phyloP scores from a whole-genome alignment of 2,329 filamentous ascomycete genomes.

The Aspergillus fischeri region DNA sequence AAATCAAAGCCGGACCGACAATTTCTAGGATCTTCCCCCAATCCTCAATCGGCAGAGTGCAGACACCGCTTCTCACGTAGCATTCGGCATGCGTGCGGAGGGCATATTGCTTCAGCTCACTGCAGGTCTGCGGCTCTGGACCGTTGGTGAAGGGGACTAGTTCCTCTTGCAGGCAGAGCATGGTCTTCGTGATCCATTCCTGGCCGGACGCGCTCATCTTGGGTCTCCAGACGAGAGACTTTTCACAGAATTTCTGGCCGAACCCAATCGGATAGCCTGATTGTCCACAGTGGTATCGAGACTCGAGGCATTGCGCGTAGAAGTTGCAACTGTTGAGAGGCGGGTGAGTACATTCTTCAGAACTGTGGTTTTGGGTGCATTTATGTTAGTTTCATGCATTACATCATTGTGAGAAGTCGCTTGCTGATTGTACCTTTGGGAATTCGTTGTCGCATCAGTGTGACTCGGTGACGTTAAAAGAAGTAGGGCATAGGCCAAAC shows the following conservation, averaged over 20 bases:
- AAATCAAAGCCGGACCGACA: conserved; percentile 4
- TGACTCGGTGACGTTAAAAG: neutral
- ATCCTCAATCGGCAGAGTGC: conserved; percentile 14
- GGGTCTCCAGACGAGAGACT: conserved; percentile 12
- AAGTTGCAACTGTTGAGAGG: conserved; percentile 23
- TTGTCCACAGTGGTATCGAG: conserved; percentile 18
- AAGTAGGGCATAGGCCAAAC: neutral
- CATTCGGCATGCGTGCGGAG: conserved; percentile 19
- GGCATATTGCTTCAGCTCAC: conserved; percentile 14
- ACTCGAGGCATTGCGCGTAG: conserved; percentile 22
- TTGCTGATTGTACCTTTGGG: neutral
- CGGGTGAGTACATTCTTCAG: conserved; percentile 1
- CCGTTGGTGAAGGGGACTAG: conserved; percentile 19
- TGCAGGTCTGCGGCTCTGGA: conserved; percentile 11
- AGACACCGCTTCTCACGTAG: conserved; percentile 21
- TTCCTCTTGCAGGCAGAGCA: conserved; percentile 25
- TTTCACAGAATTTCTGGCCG: conserved; percentile 24
- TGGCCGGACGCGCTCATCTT: conserved; percentile 17
- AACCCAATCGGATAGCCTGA: conserved; percentile 29
- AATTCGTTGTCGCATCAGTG: neutral
- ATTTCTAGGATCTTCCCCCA: conserved; percentile 18
- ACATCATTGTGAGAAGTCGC: too few species aligned
- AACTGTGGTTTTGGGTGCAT: neutral
- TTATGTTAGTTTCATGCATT: neutral
- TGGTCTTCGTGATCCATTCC: conserved; percentile 23